These are phyloP conservation scores for Polymyxa betae DNA, from an alignment of 208 protist genomes.

Conservation along the genomic window DNA sequence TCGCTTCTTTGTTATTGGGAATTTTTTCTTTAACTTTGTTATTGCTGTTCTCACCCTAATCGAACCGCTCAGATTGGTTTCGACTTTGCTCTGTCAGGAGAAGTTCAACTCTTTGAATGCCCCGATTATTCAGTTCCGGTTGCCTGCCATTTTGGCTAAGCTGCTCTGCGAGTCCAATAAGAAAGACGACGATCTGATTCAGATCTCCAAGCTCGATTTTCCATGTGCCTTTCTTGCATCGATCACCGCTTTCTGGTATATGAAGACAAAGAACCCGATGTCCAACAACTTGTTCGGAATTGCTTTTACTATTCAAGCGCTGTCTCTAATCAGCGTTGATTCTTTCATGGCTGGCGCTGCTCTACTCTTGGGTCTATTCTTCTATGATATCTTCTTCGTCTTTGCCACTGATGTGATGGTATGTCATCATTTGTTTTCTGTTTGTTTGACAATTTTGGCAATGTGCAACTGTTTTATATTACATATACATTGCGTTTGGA, in stretches of 20 bases:
- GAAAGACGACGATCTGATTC: conserved; percentile 51
- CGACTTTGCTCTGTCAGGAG: neutral
- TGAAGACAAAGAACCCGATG: neutral
- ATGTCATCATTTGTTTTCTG: neutral
- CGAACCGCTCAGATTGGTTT: conserved; percentile 9
- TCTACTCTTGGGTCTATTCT: conserved; percentile 42
- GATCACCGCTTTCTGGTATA: neutral
- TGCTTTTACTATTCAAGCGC: conserved; percentile 29
- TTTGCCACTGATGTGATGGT: conserved; percentile 47
- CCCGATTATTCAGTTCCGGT: neutral
- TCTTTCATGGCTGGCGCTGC: conserved; percentile 11
- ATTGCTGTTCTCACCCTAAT: too few relatives aligned
- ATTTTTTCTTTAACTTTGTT: neutral
- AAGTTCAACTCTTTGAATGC: neutral
- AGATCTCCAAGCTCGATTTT: conserved; percentile 7
- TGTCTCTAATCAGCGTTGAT: conserved; percentile 15
- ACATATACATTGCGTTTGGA: neutral
- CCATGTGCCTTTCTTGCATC: neutral
- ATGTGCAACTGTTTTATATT: neutral
- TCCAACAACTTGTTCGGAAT: conserved; percentile 46
- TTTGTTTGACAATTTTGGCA: neutral
- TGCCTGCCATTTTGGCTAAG: neutral
- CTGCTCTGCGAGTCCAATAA: conserved; percentile 8
- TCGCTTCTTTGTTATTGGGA: too few relatives aligned
- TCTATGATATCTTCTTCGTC: conserved; percentile 49